Conservation (phyloP, 2,329 filamentous ascomycete species). For the Venturia pyrina region DNA sequence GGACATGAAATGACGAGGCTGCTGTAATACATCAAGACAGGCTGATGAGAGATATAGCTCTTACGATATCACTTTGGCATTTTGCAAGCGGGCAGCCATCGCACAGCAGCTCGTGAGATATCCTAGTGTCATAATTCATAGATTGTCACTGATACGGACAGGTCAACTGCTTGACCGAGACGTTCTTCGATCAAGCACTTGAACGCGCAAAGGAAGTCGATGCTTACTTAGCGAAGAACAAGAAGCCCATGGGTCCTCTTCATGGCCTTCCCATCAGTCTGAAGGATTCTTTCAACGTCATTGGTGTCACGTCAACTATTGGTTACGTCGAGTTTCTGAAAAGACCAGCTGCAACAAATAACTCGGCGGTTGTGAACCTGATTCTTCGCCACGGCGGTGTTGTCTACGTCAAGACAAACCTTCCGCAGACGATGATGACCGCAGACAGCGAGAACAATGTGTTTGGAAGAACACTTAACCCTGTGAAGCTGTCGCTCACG, state of each 20-base stretch:
- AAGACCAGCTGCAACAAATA: constrained; percentile 20
- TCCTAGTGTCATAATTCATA: not conserved
- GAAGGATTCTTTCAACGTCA: constrained; percentile 50
- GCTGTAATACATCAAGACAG: not conserved
- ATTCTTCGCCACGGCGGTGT: constrained; percentile 35
- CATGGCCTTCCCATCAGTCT: constrained; percentile 46
- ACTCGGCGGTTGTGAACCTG: constrained; percentile 27
- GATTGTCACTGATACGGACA: constrained; percentile 1
- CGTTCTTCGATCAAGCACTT: constrained; percentile 33
- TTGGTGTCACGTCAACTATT: constrained; percentile 46
- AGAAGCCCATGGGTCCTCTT: constrained; percentile 37
- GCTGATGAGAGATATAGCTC: constrained; percentile 7
- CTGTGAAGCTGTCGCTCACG: constrained; percentile 48
- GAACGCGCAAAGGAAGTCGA: constrained; percentile 30
- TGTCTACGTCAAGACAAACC: constrained; percentile 43
- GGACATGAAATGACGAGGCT: no score
- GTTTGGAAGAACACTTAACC: constrained; percentile 54
- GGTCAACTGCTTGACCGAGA: constrained; percentile 32
- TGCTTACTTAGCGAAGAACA: constrained; percentile 25
- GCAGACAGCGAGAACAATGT: constrained; percentile 50
- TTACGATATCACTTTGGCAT: constrained; percentile 41
- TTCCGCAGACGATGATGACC: constrained; percentile 39
- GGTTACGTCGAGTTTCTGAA: constrained; percentile 43
- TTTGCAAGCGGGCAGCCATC: constrained; percentile 41
- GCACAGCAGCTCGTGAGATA: constrained; percentile 46